Base-by-base conservation (phyloP, 2,329 filamentous ascomycete genomes). In the Fusarium sp. region DNA sequence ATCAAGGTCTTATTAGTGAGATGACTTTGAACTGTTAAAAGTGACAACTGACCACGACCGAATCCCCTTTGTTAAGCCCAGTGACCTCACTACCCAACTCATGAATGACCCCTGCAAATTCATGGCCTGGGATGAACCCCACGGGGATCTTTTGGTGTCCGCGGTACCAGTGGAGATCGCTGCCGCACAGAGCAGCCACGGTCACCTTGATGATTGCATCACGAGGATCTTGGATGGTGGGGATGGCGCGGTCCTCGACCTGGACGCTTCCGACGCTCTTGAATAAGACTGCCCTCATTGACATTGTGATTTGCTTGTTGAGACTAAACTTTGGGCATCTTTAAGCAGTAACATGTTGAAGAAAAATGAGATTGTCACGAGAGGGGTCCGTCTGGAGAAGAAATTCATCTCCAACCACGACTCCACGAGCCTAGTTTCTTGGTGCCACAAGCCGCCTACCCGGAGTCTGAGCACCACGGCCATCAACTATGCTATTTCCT, bases 101-200 rank as follows among this genome's bases (percentile, higher is more conserved):
- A 27, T 27, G 43, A 27, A 48, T 27, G 1, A 48, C 43, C 14
- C 43, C 43, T 24, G 43, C 14, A 5, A 48, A 48, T 5, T 48
- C 43, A 27, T 48, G 43, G 16, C 43, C 68, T 14, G 57, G 62
- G 2, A 69, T 69, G n/a, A 65, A 65, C 9, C 63, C 67, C 8
- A 57, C 50, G 7, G 69, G 56, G 20, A 61, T 68, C 39, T 68
- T 71, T 39, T 62, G 57, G 31, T 67, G 61, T 1, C 71, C 71
- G n/a, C 65, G 64, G 41, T 71, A 73, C 22, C 35, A 62, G 68
- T 48, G 43, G 22, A 73, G 33, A 45, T 73, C 71, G 18, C 59
- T 64, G 4, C 68, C 68, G 18, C 68, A 71, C 16, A 71, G 33
- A 16, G 33, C 65, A 7, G 68, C 52, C 10, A 45, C 45, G 2